Conservation (phyloP, 2,329 filamentous ascomycete species). For the Aspergillus sp. region DNA sequence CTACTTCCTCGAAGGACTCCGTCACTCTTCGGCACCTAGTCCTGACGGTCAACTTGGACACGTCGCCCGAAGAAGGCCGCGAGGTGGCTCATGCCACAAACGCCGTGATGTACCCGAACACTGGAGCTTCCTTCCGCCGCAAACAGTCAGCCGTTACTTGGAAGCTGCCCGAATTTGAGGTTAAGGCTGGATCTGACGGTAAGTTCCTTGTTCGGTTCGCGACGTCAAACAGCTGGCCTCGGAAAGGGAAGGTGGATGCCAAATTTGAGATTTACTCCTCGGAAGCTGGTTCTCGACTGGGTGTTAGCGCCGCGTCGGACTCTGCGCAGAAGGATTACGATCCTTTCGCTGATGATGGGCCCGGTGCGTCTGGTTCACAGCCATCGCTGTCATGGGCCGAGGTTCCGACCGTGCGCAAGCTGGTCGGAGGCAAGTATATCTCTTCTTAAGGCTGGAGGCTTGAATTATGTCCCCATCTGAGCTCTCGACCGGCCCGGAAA, state of each 20-base stretch:
- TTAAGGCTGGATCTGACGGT: slow-evolving; percentile 55
- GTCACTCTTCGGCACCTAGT: slow-evolving; percentile 73
- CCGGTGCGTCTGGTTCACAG: slow-evolving; percentile 25
- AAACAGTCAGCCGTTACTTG: slow-evolving; percentile 46
- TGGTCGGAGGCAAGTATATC: slow-evolving; percentile 75
- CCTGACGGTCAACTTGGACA: slow-evolving; percentile 54
- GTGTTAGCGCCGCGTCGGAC: slow-evolving; percentile 47
- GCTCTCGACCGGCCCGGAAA: too few relatives aligned
- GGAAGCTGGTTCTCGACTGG: slow-evolving; percentile 62
- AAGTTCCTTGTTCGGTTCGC: slow-evolving; percentile 82
- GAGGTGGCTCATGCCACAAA: slow-evolving; percentile 40
- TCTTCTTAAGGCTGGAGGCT: slow-evolving; percentile 35
- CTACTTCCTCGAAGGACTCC: slow-evolving; percentile 40
- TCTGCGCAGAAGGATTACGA: slow-evolving; percentile 35
- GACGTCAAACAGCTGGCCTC: slow-evolving; percentile 67
- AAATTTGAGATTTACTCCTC: slow-evolving; percentile 69
- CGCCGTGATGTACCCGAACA: slow-evolving; percentile 47
- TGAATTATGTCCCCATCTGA: not conserved
- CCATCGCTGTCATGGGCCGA: slow-evolving; percentile 58
- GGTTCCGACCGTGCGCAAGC: slow-evolving; percentile 63
- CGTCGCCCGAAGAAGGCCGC: slow-evolving; percentile 37
- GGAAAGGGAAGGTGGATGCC: slow-evolving; percentile 75
- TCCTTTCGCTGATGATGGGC: slow-evolving; percentile 48
- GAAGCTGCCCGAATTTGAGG: slow-evolving; percentile 49
- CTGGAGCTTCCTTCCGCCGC: slow-evolving; percentile 44